Base-by-base conservation (phyloP, 176 grass and related monocot species). In the Cymbopogon citratus region DNA sequence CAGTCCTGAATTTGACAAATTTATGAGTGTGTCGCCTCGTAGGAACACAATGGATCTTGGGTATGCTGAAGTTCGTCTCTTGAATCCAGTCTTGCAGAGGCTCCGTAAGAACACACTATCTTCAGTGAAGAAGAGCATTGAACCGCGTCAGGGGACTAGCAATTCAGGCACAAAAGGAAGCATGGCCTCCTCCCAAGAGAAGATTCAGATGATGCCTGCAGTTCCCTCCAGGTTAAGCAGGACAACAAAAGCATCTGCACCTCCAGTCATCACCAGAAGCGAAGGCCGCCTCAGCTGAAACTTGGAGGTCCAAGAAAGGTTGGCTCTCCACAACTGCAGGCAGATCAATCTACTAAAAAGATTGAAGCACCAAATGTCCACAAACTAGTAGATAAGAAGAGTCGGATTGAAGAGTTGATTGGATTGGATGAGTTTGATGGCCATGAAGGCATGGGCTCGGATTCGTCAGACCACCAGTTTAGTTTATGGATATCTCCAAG, bases 351-450 rank as follows among this genome's bases (percentile, higher is more conserved):
- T 67, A 0, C 35, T 23, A 76, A 78, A 54, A 48, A 46, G 24
- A 41, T 54, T 48, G 40, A 81, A 81, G 40, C 38, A 46, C 6
- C 46, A 0, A 49, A 69, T 28, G n/a, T 69, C 28, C 57, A 19
- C 39, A 82, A 73, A 8, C 49, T 77, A 28, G 46, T 38, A 4
- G 40, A 51, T 4, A 81, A 84, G 29, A 80, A 80, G 78, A 64
- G 43, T 52, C 65, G 66, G 10, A 86, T 90, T 12, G 88, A 82
- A 62, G 64, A 79, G 45, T 5, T 83, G 14, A 63, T 90, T 34
- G 84, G 88, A 5, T 41, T 86, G 60, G 77, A 61, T 24, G 84
- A 89, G 29, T 92, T 89, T 14, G 48, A 84, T 73, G 90, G 87
- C 6, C 80, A 87, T 7, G 90, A 92, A 89, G 86, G 87, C 38